Evolutionary conservation across 2,329 filamentous ascomycete species (phyloP).

Genomic region (Dendryphion nanum): DNA sequence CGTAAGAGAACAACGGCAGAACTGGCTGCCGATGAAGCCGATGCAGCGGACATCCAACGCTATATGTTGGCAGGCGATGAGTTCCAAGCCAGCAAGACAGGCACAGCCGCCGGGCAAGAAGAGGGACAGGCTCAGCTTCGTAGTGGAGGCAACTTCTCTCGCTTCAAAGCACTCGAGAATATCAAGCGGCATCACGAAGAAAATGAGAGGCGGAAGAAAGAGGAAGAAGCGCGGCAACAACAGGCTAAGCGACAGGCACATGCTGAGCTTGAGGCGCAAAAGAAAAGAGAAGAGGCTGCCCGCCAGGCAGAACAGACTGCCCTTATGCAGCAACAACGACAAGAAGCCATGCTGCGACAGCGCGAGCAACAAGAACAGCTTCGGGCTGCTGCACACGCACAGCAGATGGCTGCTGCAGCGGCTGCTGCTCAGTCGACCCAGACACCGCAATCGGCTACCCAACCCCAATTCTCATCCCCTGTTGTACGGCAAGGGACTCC

Average conservation of each 20-base stretch:
- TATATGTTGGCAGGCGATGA: slow-evolving; percentile 95
- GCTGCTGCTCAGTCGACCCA: slow-evolving; percentile 23
- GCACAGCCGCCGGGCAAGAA: slow-evolving; percentile 60
- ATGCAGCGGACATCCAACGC: slow-evolving; percentile 82
- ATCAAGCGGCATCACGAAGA: slow-evolving; percentile 78
- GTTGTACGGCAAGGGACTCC: slow-evolving; percentile 47
- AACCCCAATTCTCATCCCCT: slow-evolving; percentile 68
- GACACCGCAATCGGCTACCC: slow-evolving; percentile 54
- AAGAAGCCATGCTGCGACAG: slow-evolving; percentile 42
- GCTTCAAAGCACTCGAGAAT: slow-evolving; percentile 86
- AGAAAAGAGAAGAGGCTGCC: slow-evolving; percentile 33
- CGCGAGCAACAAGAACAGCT: slow-evolving; percentile 47
- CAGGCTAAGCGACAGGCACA: slow-evolving; percentile 42
- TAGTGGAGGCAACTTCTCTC: slow-evolving; percentile 75
- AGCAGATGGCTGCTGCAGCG: slow-evolving; percentile 23
- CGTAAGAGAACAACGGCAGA: slow-evolving; percentile 93
- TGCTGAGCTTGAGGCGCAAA: slow-evolving; percentile 22
- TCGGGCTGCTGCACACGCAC: slow-evolving; percentile 39
- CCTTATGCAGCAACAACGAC: slow-evolving; percentile 18
- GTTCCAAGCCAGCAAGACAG: slow-evolving; percentile 61
- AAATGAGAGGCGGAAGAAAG: slow-evolving; percentile 55
- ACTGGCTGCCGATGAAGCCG: slow-evolving; percentile 89
- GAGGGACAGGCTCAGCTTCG: slow-evolving; percentile 59
- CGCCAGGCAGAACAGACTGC: slow-evolving; percentile 22
- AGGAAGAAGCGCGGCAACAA: slow-evolving; percentile 47